Percentiles rank a stretch among this genome's conserved stretches.
phyloP scores from a whole-genome alignment of 345 rosid genomes.

The Citrus mangshanensis region DNA sequence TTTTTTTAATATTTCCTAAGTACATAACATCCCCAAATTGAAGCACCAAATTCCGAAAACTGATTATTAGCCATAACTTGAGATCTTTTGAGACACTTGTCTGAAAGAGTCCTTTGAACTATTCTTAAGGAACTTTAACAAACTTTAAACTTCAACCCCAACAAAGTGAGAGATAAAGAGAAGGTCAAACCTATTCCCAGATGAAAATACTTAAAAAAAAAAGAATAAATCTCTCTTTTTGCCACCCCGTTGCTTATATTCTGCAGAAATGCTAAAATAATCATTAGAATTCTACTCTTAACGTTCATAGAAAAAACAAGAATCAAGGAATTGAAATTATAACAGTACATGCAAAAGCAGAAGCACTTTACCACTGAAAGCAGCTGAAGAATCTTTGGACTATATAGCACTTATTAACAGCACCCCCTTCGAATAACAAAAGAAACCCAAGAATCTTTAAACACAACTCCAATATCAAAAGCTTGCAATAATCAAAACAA shows the following conservation, averaged over 20 bases:
- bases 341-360: background rate
- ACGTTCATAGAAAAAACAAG: background rate
- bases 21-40: background rate
- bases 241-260: constrained; percentile 1
- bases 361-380: background rate
- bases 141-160: background rate
- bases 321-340: background rate
- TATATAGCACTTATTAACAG: background rate
- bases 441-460: background rate
- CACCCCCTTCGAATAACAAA: background rate
- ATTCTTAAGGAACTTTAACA: constrained; percentile 12
- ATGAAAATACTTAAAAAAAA: background rate
- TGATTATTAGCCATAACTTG: background rate
- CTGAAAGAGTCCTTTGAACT: constrained; percentile 3
- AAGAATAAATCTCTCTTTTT: background rate
- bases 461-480: background rate
- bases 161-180: constrained; percentile 7
- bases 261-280: constrained; percentile 19
- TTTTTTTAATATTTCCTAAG: background rate
- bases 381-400: background rate
- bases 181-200: constrained; percentile 3
- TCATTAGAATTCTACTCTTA: too few relatives aligned
- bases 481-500: background rate
- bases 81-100: background rate
- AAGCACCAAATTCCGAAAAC: background rate